Percentiles rank a stretch among this genome's conserved stretches.
These are phyloP conservation scores for Penicillium sp. DNA, from an alignment of 2,329 filamentous ascomycete species.

Conservation along the genomic window DNA sequence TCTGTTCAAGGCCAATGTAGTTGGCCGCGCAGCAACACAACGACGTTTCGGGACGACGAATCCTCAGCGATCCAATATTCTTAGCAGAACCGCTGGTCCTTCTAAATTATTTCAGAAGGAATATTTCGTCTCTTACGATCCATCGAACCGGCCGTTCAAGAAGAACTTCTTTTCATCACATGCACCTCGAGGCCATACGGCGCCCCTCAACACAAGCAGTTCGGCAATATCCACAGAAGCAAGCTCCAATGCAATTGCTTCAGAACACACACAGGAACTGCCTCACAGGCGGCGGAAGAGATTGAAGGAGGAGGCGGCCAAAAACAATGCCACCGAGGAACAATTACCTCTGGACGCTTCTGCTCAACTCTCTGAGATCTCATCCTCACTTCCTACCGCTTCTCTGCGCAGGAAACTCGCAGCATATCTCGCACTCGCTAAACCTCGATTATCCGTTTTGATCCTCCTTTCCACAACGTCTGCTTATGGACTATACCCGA, in stretches of 20 bases:
- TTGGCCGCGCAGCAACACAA: constrained; percentile 17
- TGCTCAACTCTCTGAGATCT: constrained; percentile 55
- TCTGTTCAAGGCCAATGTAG: constrained; percentile 20
- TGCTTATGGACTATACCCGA: constrained; percentile 87
- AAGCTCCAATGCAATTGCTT: constrained; percentile 16
- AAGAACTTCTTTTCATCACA: constrained; percentile 24
- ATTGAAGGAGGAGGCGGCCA: constrained; percentile 30
- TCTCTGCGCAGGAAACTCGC: constrained; percentile 66
- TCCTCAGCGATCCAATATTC: constrained; percentile 26
- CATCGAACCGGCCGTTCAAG: constrained; percentile 17
- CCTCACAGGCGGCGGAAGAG: constrained; percentile 43
- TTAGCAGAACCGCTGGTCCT: constrained; percentile 22
- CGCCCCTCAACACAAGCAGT: constrained; percentile 8
- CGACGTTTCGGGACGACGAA: constrained; percentile 31
- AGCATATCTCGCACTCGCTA: constrained; percentile 85
- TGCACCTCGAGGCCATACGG: constrained; percentile 16
- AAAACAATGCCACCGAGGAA: constrained; percentile 18
- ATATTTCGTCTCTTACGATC: constrained; percentile 38
- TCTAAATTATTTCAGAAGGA: constrained; percentile 30
- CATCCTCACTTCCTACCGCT: constrained; percentile 52
- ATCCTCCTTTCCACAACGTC: constrained; percentile 88
- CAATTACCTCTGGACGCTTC: constrained; percentile 58
- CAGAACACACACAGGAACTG: constrained; percentile 28
- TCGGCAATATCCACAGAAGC: constrained; percentile 6
- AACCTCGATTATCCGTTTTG: constrained; percentile 86